These are phyloP conservation scores for Cutaneotrichosporon mucoides DNA, from an alignment of 1,284 basidiomycete genomes.

Conservation along the genomic window DNA sequence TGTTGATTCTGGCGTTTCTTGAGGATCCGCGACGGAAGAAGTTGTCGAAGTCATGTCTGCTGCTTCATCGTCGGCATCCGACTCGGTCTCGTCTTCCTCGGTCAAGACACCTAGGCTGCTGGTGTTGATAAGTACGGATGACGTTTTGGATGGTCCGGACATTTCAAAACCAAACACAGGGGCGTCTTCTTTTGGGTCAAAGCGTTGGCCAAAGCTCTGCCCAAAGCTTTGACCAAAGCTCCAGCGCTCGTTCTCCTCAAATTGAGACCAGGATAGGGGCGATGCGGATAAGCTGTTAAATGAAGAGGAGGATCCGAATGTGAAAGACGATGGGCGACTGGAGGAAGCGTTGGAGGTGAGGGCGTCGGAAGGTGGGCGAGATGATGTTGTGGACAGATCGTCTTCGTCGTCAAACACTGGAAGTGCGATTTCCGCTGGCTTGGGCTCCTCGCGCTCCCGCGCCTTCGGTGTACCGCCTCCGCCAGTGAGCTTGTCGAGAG, in stretches of 20 bases:
- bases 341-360: slow-evolving; percentile 27
- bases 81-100: slow-evolving; percentile 45
- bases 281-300: slow-evolving; percentile 18
- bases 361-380: slow-evolving; percentile 33
- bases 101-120: slow-evolving; percentile 23
- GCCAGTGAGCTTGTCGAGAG: slow-evolving; percentile 44
- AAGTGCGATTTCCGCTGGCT: slow-evolving; percentile 30
- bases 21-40: slow-evolving; percentile 7
- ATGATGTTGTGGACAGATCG: slow-evolving; percentile 25
- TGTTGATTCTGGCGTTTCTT: not conserved
- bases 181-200: slow-evolving; percentile 27
- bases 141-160: slow-evolving; percentile 9
- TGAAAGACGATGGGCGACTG: slow-evolving; percentile 30
- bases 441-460: slow-evolving; percentile 5
- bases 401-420: slow-evolving; percentile 45
- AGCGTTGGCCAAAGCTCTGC: slow-evolving; percentile 13
- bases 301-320: slow-evolving; percentile 15
- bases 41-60: slow-evolving; percentile 8
- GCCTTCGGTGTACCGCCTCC: slow-evolving; percentile 1
- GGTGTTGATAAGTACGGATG: slow-evolving; percentile 20
- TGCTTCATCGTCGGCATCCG: slow-evolving; percentile 22
- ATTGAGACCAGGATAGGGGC: slow-evolving; percentile 26
- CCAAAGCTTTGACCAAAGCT: slow-evolving; percentile 14
- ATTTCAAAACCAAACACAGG: slow-evolving; percentile 20
- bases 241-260: slow-evolving; percentile 18